Evolutionary conservation across 495 filamentous ascomycete species (phyloP).

Genomic region (Neurospora africana): DNA sequence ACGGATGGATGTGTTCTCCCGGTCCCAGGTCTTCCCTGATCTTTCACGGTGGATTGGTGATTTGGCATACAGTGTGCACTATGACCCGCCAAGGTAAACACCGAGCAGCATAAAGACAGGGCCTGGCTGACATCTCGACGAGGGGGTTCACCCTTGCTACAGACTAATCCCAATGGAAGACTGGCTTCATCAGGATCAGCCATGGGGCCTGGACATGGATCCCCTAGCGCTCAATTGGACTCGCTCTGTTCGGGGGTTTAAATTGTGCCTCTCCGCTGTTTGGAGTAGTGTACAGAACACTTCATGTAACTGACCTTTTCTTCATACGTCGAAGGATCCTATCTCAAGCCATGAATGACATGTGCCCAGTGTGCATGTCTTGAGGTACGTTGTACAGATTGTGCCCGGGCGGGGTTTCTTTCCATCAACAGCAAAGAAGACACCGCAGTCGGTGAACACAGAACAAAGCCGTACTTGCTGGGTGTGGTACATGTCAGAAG

Average conservation of each 20-base stretch:
- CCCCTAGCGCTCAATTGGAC: background rate
- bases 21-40: background rate
- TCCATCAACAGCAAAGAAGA: background rate
- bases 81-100: background rate
- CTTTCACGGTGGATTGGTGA: background rate
- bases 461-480: background rate
- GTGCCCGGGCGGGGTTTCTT: background rate
- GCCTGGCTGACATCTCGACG: slow-evolving; percentile 6
- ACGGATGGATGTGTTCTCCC: background rate
- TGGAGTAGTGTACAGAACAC: background rate
- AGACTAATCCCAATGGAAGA: background rate
- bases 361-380: background rate
- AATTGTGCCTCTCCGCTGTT: background rate
- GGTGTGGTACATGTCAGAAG: background rate
- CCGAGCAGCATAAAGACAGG: background rate
- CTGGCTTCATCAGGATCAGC: slow-evolving; percentile 13
- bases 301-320: background rate
- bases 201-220: background rate
- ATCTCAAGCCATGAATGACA: background rate
- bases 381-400: background rate
- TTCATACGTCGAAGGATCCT: background rate
- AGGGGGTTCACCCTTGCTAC: slow-evolving; percentile 14
- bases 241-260: background rate
- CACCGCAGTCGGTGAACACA: background rate
- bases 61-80: background rate